Base-by-base conservation (phyloP, 768 basidiomycete species). In the Auricularia auricula-judae region DNA sequence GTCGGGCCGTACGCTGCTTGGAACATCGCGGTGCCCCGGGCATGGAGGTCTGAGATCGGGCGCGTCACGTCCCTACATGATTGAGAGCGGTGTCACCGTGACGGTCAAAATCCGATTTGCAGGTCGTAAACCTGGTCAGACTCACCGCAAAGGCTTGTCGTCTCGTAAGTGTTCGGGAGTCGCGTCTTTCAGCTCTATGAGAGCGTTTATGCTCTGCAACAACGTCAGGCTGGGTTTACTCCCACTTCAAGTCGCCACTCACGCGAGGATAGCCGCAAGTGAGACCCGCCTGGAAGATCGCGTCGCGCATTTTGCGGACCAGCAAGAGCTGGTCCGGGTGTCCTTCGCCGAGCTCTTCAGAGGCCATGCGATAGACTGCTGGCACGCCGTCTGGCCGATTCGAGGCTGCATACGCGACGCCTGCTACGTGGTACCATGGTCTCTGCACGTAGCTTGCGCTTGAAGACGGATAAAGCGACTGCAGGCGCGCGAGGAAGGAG, bases 391-490 rank as follows among this genome's bases (percentile, higher is more conserved):
- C 84, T 3, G 85, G 80, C 39, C 74, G 74, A 68, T 88, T 88
- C 70, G 81, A 80, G 5, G 84, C 81, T 65, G 79, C 79, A 70
- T 85, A 86, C 1, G 81, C 77, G 36, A 85, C 81, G 7, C 81
- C 80, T 2, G 83, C 78, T 36, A 86, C 74, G 53, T 86, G 76
- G 65, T 81, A 84, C 86, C 86, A 88, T 8, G 85, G 81, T 63
- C 79, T 84, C 3, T 70, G 61, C 12, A 77, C 63, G 29, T 70
- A 59, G 21, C 69, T 53, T 10, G 66, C 62, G 16, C 63, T 65
- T 18, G 53, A 61, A 21, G 69, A 62, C 29, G 84, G 83, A 69
- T 80, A 85, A 1, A 81, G 64, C 1, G 75, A 72, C 66, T 81
- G 81, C 64, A 86, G 72, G 21, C 71, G 70, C 58, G 72, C 66